Base-by-base conservation (phyloP, 2,329 filamentous ascomycete genomes). In the Metarhizium guizhouense region DNA sequence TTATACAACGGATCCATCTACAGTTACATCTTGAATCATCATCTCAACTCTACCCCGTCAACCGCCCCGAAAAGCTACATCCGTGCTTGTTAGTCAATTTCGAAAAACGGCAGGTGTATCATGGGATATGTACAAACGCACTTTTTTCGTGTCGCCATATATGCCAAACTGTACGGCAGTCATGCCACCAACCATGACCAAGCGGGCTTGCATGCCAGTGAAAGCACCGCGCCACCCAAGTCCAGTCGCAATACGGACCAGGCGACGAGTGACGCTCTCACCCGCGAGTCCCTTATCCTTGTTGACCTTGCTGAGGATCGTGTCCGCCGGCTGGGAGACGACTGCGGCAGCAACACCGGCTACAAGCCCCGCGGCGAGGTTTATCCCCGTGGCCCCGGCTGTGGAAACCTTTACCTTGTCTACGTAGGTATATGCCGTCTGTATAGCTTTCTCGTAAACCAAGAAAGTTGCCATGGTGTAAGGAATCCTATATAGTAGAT, bases 401-500 rank as follows among this genome's bases (percentile, higher is more conserved):
- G 81, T 75, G 67, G 85, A 86, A 64, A 88, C 74, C 57, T 76
- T 79, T 68, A 79, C 75, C 82, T 92, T 93, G 81, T 90, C 86
- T 54, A 69, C 60, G 65, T 76, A 72, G 82, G 85, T 4, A 18
- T 43, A 93, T 77, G 88, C 73, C 64, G 79, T 67, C 79, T 94
- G 90, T 66, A 84, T 78, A 66, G 90, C 87, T 82, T 93, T 93
- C 79, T 95, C 90, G 83, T 84, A 94, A 67, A 92, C 90, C 75
- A 93, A 90, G 79, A 95, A 95, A 81, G 94, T 95, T 82, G 90
- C 80, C 87, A 94, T 92, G 74, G 90, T 95, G 81, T 95, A 95
- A 62, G 90, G 90, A 65, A 95, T 85, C 81, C 87, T 90, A 62
- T 3, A 36, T 13, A 13, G 34, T 3, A 5, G 51, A 10, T 18